phyloP scores from a whole-genome alignment of 176 grass and related monocot species.

The Hordeum vulgare region MorexV3_pseudomolecules_assembly NC_058524.1:621401288-621401787 shows the following conservation, averaged over 20 bases:
- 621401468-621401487: background rate
- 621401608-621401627: too few relatives aligned
- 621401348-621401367: background rate
- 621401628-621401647: too few relatives aligned
- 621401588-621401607: background rate
- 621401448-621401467: background rate
- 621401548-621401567: background rate
- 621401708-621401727: too few relatives aligned
- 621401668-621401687: too few relatives aligned
- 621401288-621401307: slow-evolving; percentile 40
- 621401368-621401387: slow-evolving; percentile 17
- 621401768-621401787: too few relatives aligned
- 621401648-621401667: too few relatives aligned
- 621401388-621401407: background rate
- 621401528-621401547: too few relatives aligned
- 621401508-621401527: too few relatives aligned
- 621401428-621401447: background rate
- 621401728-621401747: too few relatives aligned
- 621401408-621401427: background rate
- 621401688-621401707: too few relatives aligned
- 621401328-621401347: slow-evolving; percentile 28
- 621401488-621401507: too few relatives aligned
- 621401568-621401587: background rate
- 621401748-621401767: too few relatives aligned
- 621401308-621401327: slow-evolving; percentile 38